Conservation (phyloP, 2,329 filamentous ascomycete genomes). For the Xylariaceae sp. region DNA sequence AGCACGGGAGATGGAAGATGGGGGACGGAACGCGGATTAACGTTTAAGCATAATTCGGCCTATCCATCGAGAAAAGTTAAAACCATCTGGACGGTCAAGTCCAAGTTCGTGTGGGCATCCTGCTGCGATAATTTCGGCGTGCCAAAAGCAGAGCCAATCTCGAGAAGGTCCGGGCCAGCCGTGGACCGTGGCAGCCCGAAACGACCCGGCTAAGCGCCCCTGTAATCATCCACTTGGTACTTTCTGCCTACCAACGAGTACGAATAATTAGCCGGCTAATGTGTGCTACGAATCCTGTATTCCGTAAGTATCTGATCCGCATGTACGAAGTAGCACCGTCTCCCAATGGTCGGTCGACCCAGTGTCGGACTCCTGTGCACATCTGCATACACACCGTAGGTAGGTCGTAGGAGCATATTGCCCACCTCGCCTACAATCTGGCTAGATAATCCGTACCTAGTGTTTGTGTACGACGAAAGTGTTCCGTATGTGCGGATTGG, state of each 20-base stretch:
- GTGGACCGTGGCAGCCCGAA: neutral
- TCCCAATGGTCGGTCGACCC: too few relatives aligned
- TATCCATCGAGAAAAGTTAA: too few relatives aligned
- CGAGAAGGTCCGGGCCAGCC: neutral
- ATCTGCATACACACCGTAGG: too few relatives aligned
- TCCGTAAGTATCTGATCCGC: neutral
- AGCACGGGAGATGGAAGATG: too few relatives aligned
- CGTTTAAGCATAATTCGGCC: too few relatives aligned
- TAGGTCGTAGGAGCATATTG: too few relatives aligned
- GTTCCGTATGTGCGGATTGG: neutral
- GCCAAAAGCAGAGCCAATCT: neutral
- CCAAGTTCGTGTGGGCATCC: neutral
- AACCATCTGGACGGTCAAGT: neutral
- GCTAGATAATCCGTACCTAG: neutral
- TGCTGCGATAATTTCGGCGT: neutral
- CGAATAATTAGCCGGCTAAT: neutral
- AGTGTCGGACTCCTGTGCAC: too few relatives aligned
- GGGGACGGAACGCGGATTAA: too few relatives aligned
- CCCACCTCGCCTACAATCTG: neutral
- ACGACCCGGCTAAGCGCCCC: neutral
- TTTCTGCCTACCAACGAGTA: neutral
- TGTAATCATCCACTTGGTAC: neutral
- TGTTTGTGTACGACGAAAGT: slow-evolving; percentile 6
- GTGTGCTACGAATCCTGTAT: neutral
- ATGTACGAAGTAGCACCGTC: neutral